phyloP scores from a whole-genome alignment of 2,329 filamentous ascomycete genomes.

The Stromatinia cepivora region DNA sequence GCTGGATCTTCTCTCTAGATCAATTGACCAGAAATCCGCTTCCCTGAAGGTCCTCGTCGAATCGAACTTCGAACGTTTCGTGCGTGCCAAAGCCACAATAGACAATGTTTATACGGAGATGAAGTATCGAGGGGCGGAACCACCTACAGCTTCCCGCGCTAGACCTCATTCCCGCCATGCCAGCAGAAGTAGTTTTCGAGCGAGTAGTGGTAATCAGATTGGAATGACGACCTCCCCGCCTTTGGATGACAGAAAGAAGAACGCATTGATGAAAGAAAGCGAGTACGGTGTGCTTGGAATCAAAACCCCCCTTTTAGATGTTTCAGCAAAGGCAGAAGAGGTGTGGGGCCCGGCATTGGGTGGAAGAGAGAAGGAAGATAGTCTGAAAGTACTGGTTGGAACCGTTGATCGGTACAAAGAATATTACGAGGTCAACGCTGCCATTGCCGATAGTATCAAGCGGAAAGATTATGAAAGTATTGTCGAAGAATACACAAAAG shows the following conservation, averaged over 20 bases:
- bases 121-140: slow-evolving; percentile 69
- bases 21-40: slow-evolving; percentile 96
- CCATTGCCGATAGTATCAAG: slow-evolving; percentile 81
- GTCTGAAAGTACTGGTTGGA: slow-evolving; percentile 73
- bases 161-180: slow-evolving; percentile 41
- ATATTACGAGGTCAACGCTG: slow-evolving; percentile 76
- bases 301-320: slow-evolving; percentile 82
- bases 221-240: slow-evolving; percentile 35
- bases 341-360: slow-evolving; percentile 95
- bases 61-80: slow-evolving; percentile 97
- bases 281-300: slow-evolving; percentile 88
- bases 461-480: slow-evolving; percentile 86
- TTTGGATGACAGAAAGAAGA: slow-evolving; percentile 71
- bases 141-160: slow-evolving; percentile 45
- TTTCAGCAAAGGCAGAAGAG: slow-evolving; percentile 91
- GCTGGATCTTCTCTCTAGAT: slow-evolving; percentile 80
- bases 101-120: slow-evolving; percentile 99
- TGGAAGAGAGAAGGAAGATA: slow-evolving; percentile 86
- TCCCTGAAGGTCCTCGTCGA: slow-evolving; percentile 95
- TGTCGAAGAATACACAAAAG: slow-evolving; percentile 81
- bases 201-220: slow-evolving; percentile 43
- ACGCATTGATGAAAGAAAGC: slow-evolving; percentile 87
- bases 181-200: slow-evolving; percentile 43
- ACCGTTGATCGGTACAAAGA: slow-evolving; percentile 78
- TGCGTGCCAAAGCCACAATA: slow-evolving; percentile 94